A percentile compares a stretch with the other conserved stretches of the same genome.
phyloP scores from a whole-genome alignment of 371 early-diverging fungal species.

The Mortierella sp. region DNA sequence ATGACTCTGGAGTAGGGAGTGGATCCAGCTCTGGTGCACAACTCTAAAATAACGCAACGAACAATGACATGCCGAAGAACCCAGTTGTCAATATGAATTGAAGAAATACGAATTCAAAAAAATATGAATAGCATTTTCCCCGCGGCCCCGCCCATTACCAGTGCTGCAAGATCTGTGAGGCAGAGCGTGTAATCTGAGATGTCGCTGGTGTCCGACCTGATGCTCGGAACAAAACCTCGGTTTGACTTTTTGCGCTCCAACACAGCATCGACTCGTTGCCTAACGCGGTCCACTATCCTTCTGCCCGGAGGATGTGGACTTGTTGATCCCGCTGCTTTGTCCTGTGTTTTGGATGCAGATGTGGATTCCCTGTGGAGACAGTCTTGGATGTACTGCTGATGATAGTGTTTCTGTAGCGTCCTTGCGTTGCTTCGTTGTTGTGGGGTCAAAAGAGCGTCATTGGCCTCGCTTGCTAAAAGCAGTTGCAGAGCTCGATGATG shows the following conservation, averaged over 20 bases:
- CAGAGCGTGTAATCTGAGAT: conserved; percentile 17
- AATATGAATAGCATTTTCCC: too few species aligned
- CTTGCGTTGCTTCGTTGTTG: conserved; percentile 36
- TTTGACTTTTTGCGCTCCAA: conserved; percentile 18
- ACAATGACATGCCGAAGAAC: too few species aligned
- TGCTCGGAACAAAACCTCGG: conserved; percentile 17
- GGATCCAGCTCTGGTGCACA: conserved; percentile 37
- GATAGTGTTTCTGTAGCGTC: conserved; percentile 31
- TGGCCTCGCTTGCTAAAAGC: conserved; percentile 34
- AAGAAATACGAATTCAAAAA: background rate
- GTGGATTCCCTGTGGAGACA: conserved; percentile 17
- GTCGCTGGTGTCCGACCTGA: background rate
- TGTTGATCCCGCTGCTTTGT: background rate
- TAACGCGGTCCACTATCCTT: conserved; percentile 31
- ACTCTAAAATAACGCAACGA: conserved; percentile 1
- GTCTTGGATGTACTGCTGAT: conserved; percentile 22
- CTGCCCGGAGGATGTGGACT: background rate
- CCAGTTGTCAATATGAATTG: background rate
- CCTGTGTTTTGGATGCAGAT: background rate
- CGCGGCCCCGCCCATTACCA: conserved; percentile 11
- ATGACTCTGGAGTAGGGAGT: conserved; percentile 23
- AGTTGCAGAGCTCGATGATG: conserved; percentile 35
- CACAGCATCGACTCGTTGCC: conserved; percentile 15
- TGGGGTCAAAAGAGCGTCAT: conserved; percentile 28
- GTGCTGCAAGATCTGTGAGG: conserved; percentile 4